Percentiles rank a stretch among this genome's conserved stretches.
Evolutionary conservation across 2,329 filamentous ascomycete species (phyloP).

Genomic region (Arthrobotrys musiformis): DNA sequence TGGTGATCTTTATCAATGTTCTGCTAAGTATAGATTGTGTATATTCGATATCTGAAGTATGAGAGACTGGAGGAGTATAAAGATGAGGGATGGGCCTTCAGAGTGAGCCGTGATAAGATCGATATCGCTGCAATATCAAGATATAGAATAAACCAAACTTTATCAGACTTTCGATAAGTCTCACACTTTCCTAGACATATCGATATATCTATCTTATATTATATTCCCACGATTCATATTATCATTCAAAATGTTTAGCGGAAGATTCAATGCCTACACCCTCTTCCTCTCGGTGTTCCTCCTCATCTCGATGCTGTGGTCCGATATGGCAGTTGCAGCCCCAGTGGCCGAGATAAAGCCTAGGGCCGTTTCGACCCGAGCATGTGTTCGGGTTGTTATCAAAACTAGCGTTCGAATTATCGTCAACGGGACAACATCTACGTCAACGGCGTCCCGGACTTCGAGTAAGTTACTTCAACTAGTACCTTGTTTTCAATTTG

Average conservation of each 20-base stretch:
- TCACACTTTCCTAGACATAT: too few relatives aligned
- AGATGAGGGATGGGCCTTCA: too few relatives aligned
- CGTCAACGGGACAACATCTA: constrained; percentile 17
- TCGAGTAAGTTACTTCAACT: constrained; percentile 5
- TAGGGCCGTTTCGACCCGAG: not conserved
- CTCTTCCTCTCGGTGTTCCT: constrained; percentile 14
- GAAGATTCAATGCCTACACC: not conserved
- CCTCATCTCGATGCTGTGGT: not conserved
- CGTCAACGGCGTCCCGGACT: constrained; percentile 8
- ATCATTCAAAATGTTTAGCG: constrained; percentile 1
- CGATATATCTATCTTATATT: too few relatives aligned
- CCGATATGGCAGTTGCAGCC: not conserved
- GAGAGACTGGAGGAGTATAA: too few relatives aligned
- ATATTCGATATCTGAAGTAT: too few relatives aligned
- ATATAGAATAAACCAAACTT: too few relatives aligned
- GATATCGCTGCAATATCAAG: too few relatives aligned
- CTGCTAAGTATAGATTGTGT: too few relatives aligned
- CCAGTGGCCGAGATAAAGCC: constrained; percentile 10
- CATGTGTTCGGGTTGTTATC: constrained; percentile 23
- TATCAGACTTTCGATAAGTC: too few relatives aligned
- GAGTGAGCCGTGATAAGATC: too few relatives aligned
- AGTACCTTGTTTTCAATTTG: not conserved
- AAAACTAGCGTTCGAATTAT: constrained; percentile 15
- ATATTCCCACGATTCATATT: too few relatives aligned
- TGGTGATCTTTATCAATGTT: not conserved